Conservation (phyloP, 2,329 filamentous ascomycete genomes). For the Phialophora expanda region DNA sequence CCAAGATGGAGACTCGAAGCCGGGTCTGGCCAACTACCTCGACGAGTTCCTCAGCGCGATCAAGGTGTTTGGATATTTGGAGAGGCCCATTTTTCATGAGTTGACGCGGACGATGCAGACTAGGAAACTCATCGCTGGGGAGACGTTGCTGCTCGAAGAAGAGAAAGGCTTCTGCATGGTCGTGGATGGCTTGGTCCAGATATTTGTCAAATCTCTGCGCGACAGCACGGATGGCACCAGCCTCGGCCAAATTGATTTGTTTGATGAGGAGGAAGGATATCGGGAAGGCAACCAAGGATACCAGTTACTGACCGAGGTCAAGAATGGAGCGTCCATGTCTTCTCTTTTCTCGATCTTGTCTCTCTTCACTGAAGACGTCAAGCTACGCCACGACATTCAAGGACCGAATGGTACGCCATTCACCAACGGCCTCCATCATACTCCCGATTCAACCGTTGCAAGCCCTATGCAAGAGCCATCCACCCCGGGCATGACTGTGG, state of each 20-base stretch:
- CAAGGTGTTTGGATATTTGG: slow-evolving; percentile 97
- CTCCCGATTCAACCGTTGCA: slow-evolving; percentile 48
- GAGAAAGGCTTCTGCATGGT: slow-evolving; percentile 98
- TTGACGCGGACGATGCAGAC: slow-evolving; percentile 98
- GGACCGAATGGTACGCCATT: slow-evolving; percentile 43
- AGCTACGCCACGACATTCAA: slow-evolving; percentile 68
- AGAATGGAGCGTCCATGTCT: slow-evolving; percentile 97
- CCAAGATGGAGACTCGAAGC: slow-evolving; percentile 86
- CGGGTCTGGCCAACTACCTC: slow-evolving; percentile 91
- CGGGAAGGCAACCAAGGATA: slow-evolving; percentile 78
- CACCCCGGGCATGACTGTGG: slow-evolving; percentile 28
- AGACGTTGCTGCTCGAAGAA: slow-evolving; percentile 92
- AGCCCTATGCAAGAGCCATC: slow-evolving; percentile 48
- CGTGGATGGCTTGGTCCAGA: slow-evolving; percentile 93
- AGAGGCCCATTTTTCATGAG: slow-evolving; percentile 96
- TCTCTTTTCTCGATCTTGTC: slow-evolving; percentile 97
- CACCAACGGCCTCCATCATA: slow-evolving; percentile 41
- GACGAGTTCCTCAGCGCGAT: slow-evolving; percentile 98
- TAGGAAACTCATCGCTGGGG: slow-evolving; percentile 90
- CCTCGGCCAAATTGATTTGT: slow-evolving; percentile 56
- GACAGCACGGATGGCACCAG: slow-evolving; percentile 47
- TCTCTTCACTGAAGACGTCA: slow-evolving; percentile 93
- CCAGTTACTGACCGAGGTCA: slow-evolving; percentile 93
- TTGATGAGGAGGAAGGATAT: slow-evolving; percentile 69
- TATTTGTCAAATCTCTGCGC: slow-evolving; percentile 90